Conservation (phyloP, 2,329 filamentous ascomycete genomes). For the Aspergillus sp. region DNA sequence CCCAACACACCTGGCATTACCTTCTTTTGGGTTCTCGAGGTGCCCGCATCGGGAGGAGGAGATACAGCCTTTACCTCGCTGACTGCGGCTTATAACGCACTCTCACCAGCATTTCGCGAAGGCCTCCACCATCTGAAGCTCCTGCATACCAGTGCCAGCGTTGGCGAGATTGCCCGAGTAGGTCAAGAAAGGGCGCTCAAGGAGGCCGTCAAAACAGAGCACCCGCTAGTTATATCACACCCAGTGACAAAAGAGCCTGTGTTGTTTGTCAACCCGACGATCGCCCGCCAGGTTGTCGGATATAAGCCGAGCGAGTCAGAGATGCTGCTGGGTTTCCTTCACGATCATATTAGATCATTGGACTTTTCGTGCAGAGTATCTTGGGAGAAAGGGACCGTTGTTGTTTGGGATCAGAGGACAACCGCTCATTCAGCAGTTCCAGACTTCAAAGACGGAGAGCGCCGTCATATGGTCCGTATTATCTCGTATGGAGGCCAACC, state of each 20-base stretch:
- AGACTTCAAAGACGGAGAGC: slow-evolving; percentile 10
- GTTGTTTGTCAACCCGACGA: slow-evolving; percentile 12
- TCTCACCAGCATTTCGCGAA: slow-evolving; percentile 10
- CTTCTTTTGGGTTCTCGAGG: slow-evolving; percentile 14
- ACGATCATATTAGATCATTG: slow-evolving; percentile 12
- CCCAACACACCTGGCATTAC: slow-evolving; percentile 10
- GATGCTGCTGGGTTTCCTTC: slow-evolving; percentile 5
- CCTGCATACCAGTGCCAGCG: slow-evolving; percentile 11
- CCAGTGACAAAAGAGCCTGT: slow-evolving; percentile 6
- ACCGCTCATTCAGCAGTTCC: slow-evolving; percentile 12
- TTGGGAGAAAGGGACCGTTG: slow-evolving; percentile 11
- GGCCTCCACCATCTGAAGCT: slow-evolving; percentile 10
- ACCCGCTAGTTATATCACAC: slow-evolving; percentile 9
- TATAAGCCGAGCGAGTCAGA: slow-evolving; percentile 12
- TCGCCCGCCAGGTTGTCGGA: slow-evolving; percentile 10
- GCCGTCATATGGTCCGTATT: slow-evolving; percentile 13
- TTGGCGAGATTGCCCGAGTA: slow-evolving; percentile 9
- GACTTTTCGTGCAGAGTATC: slow-evolving; percentile 9
- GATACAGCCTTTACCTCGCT: slow-evolving; percentile 12
- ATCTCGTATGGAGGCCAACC: slow-evolving; percentile 14
- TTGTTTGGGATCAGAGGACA: slow-evolving; percentile 14
- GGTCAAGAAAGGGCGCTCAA: slow-evolving; percentile 10
- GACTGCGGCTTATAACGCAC: slow-evolving; percentile 8
- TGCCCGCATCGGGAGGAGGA: slow-evolving; percentile 8
- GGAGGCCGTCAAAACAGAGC: slow-evolving; percentile 12